Evolutionary conservation across 2,329 filamentous ascomycete species (phyloP), one percentile per base, ranked within the genome.

Genomic region (Eutypa lata): DNA sequence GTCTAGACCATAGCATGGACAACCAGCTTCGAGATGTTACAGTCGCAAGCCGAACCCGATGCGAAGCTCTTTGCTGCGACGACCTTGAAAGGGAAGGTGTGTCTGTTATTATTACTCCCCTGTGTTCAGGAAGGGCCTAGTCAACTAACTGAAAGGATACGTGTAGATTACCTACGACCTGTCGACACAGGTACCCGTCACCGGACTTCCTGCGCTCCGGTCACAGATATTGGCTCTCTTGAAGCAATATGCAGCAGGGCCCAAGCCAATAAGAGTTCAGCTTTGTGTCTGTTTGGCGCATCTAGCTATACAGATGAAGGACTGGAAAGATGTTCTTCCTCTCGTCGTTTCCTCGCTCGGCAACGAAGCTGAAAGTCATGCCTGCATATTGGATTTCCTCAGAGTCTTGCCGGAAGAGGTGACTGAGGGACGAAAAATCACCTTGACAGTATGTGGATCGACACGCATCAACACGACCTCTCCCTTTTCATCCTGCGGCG

Each of bases 381-480:
- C 91, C 60, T 94, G 89, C 71, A 89, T 97, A 65, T 80, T 99
- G 67, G 94, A 99, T 73, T 99, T 99, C 73, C 81, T 99, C 61
- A 91, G 91, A 72, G 92, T 99, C 65, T 86, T 99, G 61, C 94
- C 94, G 52, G 94, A 99, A 80, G 94, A 99, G 82, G 94, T 99
- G 68, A 97, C 90, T 64, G 93, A 99, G 81, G 94, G 94, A 76
- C 91, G 94, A 76, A 99, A 97, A 79, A 97, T 99, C 82, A 96
- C 91, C 81, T 83, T 99, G 76, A 92, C 91, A 84, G 92, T 96
- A 94, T 79, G 91, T 93, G 82, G 86, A 88, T 78, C 79, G 77
- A 78, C 71, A 75, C 66, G 69, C 69, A 75, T 71, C 76, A 74
- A 72, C 74, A 70, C 74, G 64, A 68, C 71, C 64, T 61, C 50